Conservation (phyloP, 768 basidiomycete species). For the Rhodosporidiobolus odoratus region DNA sequence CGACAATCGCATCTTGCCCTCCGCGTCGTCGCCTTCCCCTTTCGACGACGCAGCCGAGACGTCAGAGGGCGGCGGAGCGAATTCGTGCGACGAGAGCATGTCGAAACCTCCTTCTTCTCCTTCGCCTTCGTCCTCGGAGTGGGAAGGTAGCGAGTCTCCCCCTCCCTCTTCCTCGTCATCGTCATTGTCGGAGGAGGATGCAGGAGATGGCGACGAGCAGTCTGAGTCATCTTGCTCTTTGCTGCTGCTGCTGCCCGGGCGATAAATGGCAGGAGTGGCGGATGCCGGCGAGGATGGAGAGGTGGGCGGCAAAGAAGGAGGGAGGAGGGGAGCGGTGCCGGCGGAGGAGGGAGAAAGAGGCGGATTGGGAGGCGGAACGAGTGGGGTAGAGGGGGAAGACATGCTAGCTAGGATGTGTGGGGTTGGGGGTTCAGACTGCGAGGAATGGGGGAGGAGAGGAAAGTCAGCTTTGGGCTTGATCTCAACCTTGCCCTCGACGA, state of each 20-base stretch:
- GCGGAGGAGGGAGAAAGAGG: too few relatives aligned
- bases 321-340: too few relatives aligned
- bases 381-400: too few relatives aligned
- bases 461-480: too few relatives aligned
- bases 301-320: neutral
- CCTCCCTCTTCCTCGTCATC: neutral
- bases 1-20: neutral
- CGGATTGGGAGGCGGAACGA: too few relatives aligned
- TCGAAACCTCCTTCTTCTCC: neutral
- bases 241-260: too few relatives aligned
- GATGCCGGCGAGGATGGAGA: neutral
- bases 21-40: neutral
- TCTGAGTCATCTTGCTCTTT: neutral
- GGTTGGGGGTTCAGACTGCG: too few relatives aligned
- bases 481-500: too few relatives aligned
- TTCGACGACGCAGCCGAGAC: neutral
- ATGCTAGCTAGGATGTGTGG: too few relatives aligned
- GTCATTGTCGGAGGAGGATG: neutral
- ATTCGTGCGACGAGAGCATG: neutral
- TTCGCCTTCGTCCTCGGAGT: neutral
- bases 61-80: neutral
- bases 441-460: too few relatives aligned
- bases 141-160: neutral
- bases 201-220: neutral
- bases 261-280: too few relatives aligned